Conservation (phyloP, 2,329 filamentous ascomycete species). For the Trichoderma sp. region DNA sequence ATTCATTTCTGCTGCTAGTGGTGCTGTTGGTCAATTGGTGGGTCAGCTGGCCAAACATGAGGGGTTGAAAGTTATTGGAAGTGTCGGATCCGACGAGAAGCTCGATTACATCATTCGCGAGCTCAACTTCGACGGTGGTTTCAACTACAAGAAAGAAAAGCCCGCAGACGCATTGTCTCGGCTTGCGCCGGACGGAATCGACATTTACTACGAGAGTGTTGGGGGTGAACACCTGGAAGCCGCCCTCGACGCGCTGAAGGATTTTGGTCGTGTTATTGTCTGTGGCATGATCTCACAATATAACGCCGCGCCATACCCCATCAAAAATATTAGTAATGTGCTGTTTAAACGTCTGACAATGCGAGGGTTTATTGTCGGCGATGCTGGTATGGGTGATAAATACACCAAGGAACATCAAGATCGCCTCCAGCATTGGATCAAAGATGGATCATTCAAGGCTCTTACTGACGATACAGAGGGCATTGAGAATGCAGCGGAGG, state of each 20-base stretch:
- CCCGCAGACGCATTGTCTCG: neutral
- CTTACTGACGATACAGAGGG: neutral
- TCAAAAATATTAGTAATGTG: neutral
- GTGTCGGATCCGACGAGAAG: neutral
- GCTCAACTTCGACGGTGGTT: neutral
- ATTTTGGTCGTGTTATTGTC: neutral
- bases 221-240: neutral
- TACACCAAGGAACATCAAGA: neutral
- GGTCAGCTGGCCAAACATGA: neutral
- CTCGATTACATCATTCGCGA: neutral
- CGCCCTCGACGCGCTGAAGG: neutral
- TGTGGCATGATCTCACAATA: neutral
- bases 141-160: neutral
- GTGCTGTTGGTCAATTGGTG: neutral
- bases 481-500: neutral
- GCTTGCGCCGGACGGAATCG: neutral
- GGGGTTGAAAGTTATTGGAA: neutral
- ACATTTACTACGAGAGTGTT: neutral
- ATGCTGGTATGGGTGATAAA: neutral
- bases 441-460: neutral
- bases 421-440: neutral
- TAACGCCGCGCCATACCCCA: neutral
- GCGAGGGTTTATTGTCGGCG: neutral
- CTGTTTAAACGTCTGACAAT: neutral
- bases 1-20: neutral